Conservation (phyloP, 2,329 filamentous ascomycete species). For the Pyrenochaeta sp. region DNA sequence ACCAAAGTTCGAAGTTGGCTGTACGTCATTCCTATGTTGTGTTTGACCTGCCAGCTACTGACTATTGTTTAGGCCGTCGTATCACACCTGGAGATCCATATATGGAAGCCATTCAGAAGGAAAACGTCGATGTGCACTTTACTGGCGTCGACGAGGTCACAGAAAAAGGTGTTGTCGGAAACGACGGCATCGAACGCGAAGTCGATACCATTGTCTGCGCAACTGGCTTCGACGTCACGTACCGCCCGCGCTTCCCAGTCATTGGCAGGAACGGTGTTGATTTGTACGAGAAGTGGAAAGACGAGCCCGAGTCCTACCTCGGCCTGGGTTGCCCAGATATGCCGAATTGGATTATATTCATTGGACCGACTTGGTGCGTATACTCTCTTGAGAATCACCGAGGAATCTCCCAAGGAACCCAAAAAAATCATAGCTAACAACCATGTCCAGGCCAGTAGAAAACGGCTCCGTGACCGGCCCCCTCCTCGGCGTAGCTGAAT, state of each 20-base stretch:
- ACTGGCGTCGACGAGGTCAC: constrained; percentile 57
- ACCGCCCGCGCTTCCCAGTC: constrained; percentile 54
- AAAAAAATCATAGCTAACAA: constrained; percentile 3
- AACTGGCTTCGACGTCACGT: constrained; percentile 57
- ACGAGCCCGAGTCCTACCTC: constrained; percentile 52
- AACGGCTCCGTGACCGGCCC: constrained; percentile 58
- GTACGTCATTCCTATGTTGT: constrained; percentile 23
- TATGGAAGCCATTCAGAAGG: constrained; percentile 59
- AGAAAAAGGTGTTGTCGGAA: constrained; percentile 56
- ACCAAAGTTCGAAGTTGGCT: constrained; percentile 57
- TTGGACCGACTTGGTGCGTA: constrained; percentile 45
- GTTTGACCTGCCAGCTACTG: not conserved
- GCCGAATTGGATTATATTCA: constrained; percentile 55
- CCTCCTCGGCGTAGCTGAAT: constrained; percentile 49
- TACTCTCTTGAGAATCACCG: not conserved
- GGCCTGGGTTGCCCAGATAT: constrained; percentile 54
- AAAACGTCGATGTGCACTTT: constrained; percentile 62
- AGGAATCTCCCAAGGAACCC: not conserved
- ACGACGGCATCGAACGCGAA: constrained; percentile 52
- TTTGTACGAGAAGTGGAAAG: constrained; percentile 52
- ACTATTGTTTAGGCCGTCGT: constrained; percentile 41
- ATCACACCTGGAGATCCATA: constrained; percentile 62
- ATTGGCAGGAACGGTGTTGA: constrained; percentile 52
- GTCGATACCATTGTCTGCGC: constrained; percentile 57
- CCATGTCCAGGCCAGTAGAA: constrained; percentile 51